Percentiles rank a stretch among this genome's conserved stretches.
These are phyloP conservation scores for Plasmodium malariae DNA, from an alignment of 169 alveolate genomes.

Conservation along the genomic window DNA sequence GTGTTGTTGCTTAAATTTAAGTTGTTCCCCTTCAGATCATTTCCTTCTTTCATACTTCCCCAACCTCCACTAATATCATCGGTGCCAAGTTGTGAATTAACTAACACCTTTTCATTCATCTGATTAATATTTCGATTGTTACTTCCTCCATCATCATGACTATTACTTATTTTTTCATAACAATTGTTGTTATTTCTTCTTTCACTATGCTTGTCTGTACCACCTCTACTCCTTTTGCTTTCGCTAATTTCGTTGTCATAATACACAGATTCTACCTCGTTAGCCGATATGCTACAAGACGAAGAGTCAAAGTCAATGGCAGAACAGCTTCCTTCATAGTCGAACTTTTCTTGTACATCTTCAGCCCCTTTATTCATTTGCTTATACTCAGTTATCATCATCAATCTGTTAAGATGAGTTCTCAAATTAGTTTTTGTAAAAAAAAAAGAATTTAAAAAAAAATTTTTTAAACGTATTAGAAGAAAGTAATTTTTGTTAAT, in stretches of 20 bases:
- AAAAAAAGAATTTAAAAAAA: conserved; percentile 43
- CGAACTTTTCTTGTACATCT: not conserved
- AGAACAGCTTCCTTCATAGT: not conserved
- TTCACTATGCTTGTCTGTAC: too few species aligned
- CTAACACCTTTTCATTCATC: not conserved
- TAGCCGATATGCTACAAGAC: too few species aligned
- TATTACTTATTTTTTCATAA: not conserved
- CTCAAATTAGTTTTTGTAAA: conserved; percentile 39
- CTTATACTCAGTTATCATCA: conserved; percentile 4
- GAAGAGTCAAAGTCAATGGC: not conserved
- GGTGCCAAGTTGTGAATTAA: too few species aligned
- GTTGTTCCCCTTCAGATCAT: not conserved
- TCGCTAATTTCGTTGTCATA: too few species aligned
- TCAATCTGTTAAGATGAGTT: conserved; percentile 7
- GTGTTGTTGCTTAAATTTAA: not conserved
- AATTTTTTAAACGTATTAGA: conserved; percentile 5
- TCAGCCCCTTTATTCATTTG: not conserved
- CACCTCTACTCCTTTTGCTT: too few species aligned
- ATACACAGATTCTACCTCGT: too few species aligned
- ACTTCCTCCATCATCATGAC: not conserved
- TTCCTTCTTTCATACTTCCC: not conserved
- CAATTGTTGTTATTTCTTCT: not conserved
- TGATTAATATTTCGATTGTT: not conserved
- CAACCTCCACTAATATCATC: too few species aligned
- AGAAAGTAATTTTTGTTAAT: conserved; percentile 45